Conservation (phyloP, 495 filamentous ascomycete genomes). For the Penicillium cosmopolitanum region DNA sequence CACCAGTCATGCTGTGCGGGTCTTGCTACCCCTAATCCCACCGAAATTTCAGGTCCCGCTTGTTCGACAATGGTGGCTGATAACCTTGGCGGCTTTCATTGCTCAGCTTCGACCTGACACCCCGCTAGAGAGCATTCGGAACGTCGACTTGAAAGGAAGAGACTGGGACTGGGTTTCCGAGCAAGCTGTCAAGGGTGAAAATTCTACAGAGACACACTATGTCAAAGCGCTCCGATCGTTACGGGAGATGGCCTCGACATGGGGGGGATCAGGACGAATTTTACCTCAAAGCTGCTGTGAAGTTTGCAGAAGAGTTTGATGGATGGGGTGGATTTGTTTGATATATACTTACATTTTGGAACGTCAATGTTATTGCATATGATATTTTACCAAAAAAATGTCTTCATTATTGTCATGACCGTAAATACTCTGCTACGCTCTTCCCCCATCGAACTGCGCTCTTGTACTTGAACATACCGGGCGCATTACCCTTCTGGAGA, state of each 20-base stretch:
- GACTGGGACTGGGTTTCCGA: conserved; percentile 77
- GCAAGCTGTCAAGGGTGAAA: conserved; percentile 65
- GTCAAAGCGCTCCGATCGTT: conserved; percentile 81
- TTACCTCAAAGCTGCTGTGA: conserved; percentile 78
- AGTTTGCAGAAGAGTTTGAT: conserved; percentile 76
- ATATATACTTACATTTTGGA: background rate
- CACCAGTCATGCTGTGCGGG: conserved; percentile 82
- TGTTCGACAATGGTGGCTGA: conserved; percentile 86
- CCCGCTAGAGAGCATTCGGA: conserved; percentile 61
- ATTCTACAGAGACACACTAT: conserved; percentile 75
- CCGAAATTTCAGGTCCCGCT: conserved; percentile 70
- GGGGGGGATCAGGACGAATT: conserved; percentile 80
- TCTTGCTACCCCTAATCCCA: conserved; percentile 79
- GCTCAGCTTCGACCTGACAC: conserved; percentile 72
- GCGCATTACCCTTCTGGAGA: conserved; percentile 1
- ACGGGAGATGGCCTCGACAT: conserved; percentile 73
- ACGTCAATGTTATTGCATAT: background rate
- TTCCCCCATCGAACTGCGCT: conserved; percentile 2
- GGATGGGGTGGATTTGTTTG: conserved; percentile 69
- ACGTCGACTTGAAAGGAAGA: conserved; percentile 62
- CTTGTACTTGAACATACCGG: conserved; percentile 6
- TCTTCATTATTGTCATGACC: background rate
- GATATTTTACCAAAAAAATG: background rate
- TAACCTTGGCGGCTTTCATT: conserved; percentile 77
- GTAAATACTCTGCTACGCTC: conserved; percentile 4